These are phyloP conservation scores for Sarcodon aspratus DNA, from an alignment of 768 basidiomycete species.

Conservation along the genomic window DNA sequence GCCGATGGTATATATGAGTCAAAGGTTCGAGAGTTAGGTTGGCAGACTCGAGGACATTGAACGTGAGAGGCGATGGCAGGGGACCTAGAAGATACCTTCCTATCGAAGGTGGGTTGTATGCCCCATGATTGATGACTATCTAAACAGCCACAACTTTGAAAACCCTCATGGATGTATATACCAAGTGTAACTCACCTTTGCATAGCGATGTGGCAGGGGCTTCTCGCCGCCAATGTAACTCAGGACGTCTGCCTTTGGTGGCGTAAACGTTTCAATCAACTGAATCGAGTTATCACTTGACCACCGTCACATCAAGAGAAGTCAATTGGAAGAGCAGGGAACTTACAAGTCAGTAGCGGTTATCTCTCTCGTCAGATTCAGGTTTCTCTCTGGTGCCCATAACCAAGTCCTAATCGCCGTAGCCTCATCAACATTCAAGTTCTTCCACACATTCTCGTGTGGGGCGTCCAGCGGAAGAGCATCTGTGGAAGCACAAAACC, in stretches of 20 bases:
- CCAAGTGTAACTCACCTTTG: slow-evolving; percentile 21
- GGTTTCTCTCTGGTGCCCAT: slow-evolving; percentile 21
- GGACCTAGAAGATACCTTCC: slow-evolving; percentile 41
- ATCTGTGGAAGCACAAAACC: too few species aligned
- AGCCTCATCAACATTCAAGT: slow-evolving; percentile 34
- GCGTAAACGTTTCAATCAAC: slow-evolving; percentile 37
- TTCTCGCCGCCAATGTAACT: slow-evolving; percentile 26
- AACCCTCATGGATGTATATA: slow-evolving; percentile 16
- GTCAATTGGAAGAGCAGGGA: slow-evolving; percentile 6
- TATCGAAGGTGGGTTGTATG: too few species aligned
- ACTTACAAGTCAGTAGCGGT: slow-evolving; percentile 14
- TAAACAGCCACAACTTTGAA: slow-evolving; percentile 31
- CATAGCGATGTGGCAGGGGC: slow-evolving; percentile 28
- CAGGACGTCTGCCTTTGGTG: slow-evolving; percentile 35
- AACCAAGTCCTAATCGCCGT: slow-evolving; percentile 35
- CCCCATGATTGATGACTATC: slow-evolving; percentile 32
- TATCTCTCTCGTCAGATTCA: slow-evolving; percentile 34
- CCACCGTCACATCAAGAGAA: too few species aligned
- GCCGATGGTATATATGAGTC: slow-evolving; percentile 40
- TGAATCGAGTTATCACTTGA: slow-evolving; percentile 35
- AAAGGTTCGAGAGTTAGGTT: slow-evolving; percentile 29
- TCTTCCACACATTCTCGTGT: slow-evolving; percentile 39
- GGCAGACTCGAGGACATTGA: slow-evolving; percentile 11
- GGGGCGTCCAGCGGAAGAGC: slow-evolving; percentile 1
- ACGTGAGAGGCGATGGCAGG: slow-evolving; percentile 21